Evolutionary conservation across 2,329 filamentous ascomycete genomes (phyloP), one percentile per base, ranked within the genome.

Genomic region (Stemphylium lycopersici): DNA sequence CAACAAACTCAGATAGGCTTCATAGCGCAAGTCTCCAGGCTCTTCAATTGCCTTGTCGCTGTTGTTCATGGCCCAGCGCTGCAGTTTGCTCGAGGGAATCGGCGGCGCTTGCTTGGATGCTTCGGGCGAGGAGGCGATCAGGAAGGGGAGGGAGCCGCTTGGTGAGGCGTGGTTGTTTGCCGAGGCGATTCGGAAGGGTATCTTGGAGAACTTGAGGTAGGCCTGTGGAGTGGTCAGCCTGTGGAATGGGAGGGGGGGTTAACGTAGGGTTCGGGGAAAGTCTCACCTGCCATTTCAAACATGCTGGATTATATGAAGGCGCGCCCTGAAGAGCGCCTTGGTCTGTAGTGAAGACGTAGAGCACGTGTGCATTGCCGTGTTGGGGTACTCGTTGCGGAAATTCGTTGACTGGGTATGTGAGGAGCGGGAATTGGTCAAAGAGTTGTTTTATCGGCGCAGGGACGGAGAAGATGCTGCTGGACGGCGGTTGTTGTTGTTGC

Each of bases 121-220:
- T 1, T 68, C 65, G 2, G 60, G 52, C 6, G 63, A 61, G 3
- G 63, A 57, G 8, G 90, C 88, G 7, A 93, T 82, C 38, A 99
- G 83, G 77, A 96, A 98, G 0, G 95, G 95, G 12, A 98, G 83
- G n/a, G 87, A 83, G 53, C 93, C 93, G 18, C 88, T 89, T 0
- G 93, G 93, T 2, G 93, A 96, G 46, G 93, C 92, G 79, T 98
- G 95, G 75, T 98, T 98, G 65, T 86, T 96, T 3, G 92, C 96
- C 4, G 90, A 78, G 6, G 86, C 79, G 46, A 88, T 79, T 48
- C 80, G 80, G 73, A 93, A 89, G 4, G 85, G 77, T 54, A 96
- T 80, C 36, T 83, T 83, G 45, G 87, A 83, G 66, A 97, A 90
- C 66, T 86, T 90, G 58, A 99, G 83, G 75, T 91, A 95, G 26